phyloP scores from a whole-genome alignment of 768 basidiomycete species.

The Solioccasus polychromus region DNA sequence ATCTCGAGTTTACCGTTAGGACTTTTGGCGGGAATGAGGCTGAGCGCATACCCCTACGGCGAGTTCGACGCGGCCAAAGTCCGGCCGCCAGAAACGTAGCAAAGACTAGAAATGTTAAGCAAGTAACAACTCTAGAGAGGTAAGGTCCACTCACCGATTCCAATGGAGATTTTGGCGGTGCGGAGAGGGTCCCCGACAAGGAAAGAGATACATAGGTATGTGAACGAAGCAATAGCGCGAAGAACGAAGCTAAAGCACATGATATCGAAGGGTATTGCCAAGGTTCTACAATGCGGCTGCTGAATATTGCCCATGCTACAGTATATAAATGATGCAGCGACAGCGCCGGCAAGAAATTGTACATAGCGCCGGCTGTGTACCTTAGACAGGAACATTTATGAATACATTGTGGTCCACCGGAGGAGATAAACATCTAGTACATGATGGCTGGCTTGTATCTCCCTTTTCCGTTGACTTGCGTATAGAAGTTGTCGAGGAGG shows the following conservation, averaged over 20 bases:
- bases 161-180: background rate
- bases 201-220: background rate
- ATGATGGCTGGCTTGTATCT: too few species aligned
- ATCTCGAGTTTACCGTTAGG: background rate
- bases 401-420: too few species aligned
- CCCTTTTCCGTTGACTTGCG: too few species aligned
- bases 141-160: constrained; percentile 1
- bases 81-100: background rate
- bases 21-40: background rate
- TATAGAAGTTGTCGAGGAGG: too few species aligned
- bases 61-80: background rate
- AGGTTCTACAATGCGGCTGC: background rate
- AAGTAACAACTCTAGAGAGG: background rate
- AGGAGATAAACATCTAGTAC: too few species aligned
- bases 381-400: too few species aligned
- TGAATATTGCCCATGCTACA: too few species aligned
- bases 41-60: background rate
- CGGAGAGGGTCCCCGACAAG: background rate
- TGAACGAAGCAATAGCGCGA: constrained; percentile 1
- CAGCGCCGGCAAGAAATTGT: too few species aligned
- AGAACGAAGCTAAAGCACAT: background rate
- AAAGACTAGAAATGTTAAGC: background rate
- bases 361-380: too few species aligned
- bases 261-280: too few species aligned
- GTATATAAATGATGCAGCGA: background rate